Conservation (phyloP, 1,284 basidiomycete genomes). For the Ganoderma lingzhi region DNA sequence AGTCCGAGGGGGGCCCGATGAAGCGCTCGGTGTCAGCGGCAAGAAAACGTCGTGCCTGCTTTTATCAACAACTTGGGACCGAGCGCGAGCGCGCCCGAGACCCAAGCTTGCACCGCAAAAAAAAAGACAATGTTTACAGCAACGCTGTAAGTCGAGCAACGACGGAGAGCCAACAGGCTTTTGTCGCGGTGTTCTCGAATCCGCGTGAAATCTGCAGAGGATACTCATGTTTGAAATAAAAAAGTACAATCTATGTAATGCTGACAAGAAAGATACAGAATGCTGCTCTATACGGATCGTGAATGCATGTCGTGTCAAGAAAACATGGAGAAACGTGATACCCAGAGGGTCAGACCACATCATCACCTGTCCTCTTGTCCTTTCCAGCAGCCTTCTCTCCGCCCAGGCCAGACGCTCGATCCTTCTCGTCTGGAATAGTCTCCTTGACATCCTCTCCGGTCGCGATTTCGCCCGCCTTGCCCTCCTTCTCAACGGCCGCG, state of each 20-base stretch:
- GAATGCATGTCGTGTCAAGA: not conserved
- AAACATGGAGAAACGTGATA: not conserved
- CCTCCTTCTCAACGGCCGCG: not conserved
- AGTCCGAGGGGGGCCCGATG: too few relatives aligned
- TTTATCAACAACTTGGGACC: too few relatives aligned
- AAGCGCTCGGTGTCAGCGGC: too few relatives aligned
- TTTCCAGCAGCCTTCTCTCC: not conserved
- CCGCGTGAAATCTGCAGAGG: too few relatives aligned
- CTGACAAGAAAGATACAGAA: not conserved
- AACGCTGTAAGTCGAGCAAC: too few relatives aligned
- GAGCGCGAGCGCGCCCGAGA: too few relatives aligned
- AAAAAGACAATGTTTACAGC: too few relatives aligned
- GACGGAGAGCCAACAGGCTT: too few relatives aligned
- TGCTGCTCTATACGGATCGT: not conserved
- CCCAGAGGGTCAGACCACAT: not conserved
- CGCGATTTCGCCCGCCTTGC: not conserved
- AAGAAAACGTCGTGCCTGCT: too few relatives aligned
- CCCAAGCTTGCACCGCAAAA: too few relatives aligned
- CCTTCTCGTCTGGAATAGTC: not conserved
- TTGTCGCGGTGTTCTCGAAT: too few relatives aligned
- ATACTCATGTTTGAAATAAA: too few relatives aligned
- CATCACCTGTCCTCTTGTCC: not conserved
- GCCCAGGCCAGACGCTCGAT: not conserved
- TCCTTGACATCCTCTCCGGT: not conserved
- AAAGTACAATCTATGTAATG: not conserved